phyloP scores from a whole-genome alignment of 106 monocot species.

The Allium cepa region DNA sequence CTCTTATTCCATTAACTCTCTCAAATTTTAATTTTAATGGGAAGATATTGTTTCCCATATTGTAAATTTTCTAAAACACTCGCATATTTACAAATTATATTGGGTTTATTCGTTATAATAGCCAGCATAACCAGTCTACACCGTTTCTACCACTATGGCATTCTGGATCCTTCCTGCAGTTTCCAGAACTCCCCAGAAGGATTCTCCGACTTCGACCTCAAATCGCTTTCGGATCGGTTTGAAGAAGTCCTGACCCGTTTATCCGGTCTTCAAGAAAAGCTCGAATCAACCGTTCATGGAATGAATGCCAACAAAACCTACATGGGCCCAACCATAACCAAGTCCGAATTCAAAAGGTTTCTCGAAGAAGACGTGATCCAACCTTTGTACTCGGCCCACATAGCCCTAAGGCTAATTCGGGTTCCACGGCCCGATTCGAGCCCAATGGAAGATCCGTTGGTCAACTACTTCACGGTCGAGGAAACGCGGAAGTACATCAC shows the following conservation, averaged over 20 bases:
- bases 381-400: conserved; percentile 70
- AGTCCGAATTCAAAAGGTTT: conserved; percentile 44
- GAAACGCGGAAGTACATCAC: conserved; percentile 76
- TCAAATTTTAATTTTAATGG: conserved; percentile 23
- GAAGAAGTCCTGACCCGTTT: conserved; percentile 47
- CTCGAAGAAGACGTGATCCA: conserved; percentile 78
- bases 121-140: conserved; percentile 53
- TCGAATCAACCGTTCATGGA: conserved; percentile 34
- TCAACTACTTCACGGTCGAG: conserved; percentile 75
- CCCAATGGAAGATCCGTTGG: conserved; percentile 44
- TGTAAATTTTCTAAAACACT: conserved; percentile 29
- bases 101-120: conserved; percentile 43
- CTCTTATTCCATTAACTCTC: background rate
- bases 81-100: conserved; percentile 33
- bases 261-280: conserved; percentile 59
- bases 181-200: conserved; percentile 19
- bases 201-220: conserved; percentile 51
- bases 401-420: conserved; percentile 56
- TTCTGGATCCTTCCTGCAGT: background rate
- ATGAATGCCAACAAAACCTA: conserved; percentile 28
- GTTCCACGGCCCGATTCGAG: conserved; percentile 31
- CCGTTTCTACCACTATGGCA: conserved; percentile 28
- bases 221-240: conserved; percentile 57
- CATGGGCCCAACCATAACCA: conserved; percentile 19
- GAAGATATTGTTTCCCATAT: conserved; percentile 12